Percentiles rank a stretch among this genome's conserved stretches.
Conservation (phyloP, 2,329 filamentous ascomycete species). For the Phialophora tarda region DNA sequence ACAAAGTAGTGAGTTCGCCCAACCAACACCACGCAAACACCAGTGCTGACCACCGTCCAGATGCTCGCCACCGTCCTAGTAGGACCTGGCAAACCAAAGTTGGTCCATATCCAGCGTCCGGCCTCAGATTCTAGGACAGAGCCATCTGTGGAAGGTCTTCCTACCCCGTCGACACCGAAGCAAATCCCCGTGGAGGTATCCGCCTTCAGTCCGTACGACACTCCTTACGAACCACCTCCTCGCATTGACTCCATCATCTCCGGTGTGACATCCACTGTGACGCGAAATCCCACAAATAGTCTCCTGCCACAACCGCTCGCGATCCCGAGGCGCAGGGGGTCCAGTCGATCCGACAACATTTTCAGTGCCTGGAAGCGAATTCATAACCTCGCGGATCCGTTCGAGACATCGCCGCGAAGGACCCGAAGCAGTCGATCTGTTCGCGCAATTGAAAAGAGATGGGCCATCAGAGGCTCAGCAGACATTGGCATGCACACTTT, state of each 20-base stretch:
- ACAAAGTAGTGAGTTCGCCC: conserved; percentile 27
- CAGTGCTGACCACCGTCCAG: conserved; percentile 14
- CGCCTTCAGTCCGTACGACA: conserved; percentile 37
- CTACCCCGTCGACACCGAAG: conserved; percentile 29
- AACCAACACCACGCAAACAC: no score
- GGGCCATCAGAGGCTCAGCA: background rate
- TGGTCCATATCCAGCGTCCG: conserved; percentile 38
- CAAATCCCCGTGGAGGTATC: conserved; percentile 30
- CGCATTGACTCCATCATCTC: conserved; percentile 13
- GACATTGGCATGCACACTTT: background rate
- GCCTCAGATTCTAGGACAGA: conserved; percentile 20
- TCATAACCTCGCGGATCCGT: conserved; percentile 26
- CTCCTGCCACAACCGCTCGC: conserved; percentile 22
- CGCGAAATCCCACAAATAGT: conserved; percentile 4
- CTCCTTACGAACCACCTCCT: conserved; percentile 26
- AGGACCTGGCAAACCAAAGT: conserved; percentile 37
- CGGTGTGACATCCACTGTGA: background rate
- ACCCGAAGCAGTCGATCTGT: conserved; percentile 15
- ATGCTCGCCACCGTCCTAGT: conserved; percentile 36
- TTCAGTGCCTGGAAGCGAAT: conserved; percentile 9
- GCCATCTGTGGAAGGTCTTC: background rate
- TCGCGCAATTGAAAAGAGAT: conserved; percentile 1
- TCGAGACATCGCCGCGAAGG: conserved; percentile 20
- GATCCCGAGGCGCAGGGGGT: conserved; percentile 11
- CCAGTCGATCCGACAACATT: conserved; percentile 15